Conservation (phyloP, 768 basidiomycete species). For the Mycena galopus region DNA sequence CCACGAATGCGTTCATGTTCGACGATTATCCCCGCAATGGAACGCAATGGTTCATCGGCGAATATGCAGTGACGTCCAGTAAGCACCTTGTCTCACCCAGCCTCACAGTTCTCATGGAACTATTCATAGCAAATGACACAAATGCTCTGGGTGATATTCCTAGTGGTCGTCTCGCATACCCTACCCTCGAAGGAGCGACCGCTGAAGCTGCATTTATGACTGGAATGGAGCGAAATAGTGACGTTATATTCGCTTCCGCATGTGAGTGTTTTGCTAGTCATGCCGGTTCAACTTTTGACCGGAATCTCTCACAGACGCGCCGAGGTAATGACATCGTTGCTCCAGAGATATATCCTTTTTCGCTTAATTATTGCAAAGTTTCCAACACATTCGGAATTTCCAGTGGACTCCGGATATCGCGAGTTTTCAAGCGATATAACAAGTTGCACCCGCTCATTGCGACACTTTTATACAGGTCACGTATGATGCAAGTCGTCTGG, state of each 20-base stretch:
- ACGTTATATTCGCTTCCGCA: constrained; percentile 68
- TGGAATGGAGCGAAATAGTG: constrained; percentile 68
- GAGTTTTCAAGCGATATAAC: too few species aligned
- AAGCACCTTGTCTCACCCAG: constrained; percentile 32
- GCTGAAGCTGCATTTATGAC: constrained; percentile 76
- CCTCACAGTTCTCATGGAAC: constrained; percentile 22
- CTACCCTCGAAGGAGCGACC: constrained; percentile 53
- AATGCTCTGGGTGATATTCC: constrained; percentile 46
- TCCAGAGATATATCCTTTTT: neutral
- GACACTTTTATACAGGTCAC: too few species aligned
- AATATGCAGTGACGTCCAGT: constrained; percentile 64
- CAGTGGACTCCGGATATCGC: constrained; percentile 57
- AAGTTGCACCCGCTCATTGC: too few species aligned
- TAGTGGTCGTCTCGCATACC: constrained; percentile 47
- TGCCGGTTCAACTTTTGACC: neutral
- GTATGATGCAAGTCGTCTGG: constrained; percentile 51
- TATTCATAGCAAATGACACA: constrained; percentile 49
- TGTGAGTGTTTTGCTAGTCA: constrained; percentile 46
- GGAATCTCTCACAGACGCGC: constrained; percentile 40
- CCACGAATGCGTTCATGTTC: constrained; percentile 63
- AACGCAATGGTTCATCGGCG: constrained; percentile 68
- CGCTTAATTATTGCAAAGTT: constrained; percentile 32
- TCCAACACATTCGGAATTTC: constrained; percentile 51
- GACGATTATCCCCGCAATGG: constrained; percentile 66
- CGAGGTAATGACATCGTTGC: constrained; percentile 36